Percentiles rank a stretch among this genome's conserved stretches.
These are phyloP conservation scores for Botryotinia globosa DNA, from an alignment of 2,329 filamentous ascomycete genomes.

Conservation along the genomic window DNA sequence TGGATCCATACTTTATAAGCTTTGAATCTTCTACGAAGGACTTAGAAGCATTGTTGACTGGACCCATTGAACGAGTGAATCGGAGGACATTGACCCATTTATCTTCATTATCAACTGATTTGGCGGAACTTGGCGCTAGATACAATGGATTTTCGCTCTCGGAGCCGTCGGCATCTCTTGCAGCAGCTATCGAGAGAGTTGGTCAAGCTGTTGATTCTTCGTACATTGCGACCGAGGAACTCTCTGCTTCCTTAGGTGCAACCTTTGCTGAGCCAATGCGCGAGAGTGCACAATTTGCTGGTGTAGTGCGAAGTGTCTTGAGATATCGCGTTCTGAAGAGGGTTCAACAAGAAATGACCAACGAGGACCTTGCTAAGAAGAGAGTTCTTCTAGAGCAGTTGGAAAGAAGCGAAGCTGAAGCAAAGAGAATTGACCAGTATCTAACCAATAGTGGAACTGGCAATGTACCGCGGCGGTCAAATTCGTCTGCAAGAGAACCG, in stretches of 20 bases:
- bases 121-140: conserved; percentile 89
- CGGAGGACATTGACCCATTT: conserved; percentile 83
- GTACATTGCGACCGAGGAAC: conserved; percentile 91
- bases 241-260: conserved; percentile 82
- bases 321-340: conserved; percentile 89
- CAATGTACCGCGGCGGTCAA: conserved; percentile 64
- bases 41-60: conserved; percentile 80
- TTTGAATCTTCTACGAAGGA: conserved; percentile 93
- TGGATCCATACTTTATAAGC: conserved; percentile 93
- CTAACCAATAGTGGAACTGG: conserved; percentile 68
- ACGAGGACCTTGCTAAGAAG: conserved; percentile 89
- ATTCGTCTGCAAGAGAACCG: conserved; percentile 53
- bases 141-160: conserved; percentile 97
- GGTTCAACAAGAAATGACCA: conserved; percentile 96
- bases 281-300: conserved; percentile 94
- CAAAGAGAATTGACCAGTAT: conserved; percentile 90
- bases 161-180: conserved; percentile 83
- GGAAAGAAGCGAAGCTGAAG: conserved; percentile 91
- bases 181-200: conserved; percentile 87
- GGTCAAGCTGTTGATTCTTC: conserved; percentile 95
- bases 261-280: conserved; percentile 97
- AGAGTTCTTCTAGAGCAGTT: conserved; percentile 75
- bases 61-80: conserved; percentile 96
- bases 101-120: conserved; percentile 77
- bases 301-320: conserved; percentile 84